Conservation (phyloP, 169 alveolate species). For the Plasmodium cynomolgi region DNA sequence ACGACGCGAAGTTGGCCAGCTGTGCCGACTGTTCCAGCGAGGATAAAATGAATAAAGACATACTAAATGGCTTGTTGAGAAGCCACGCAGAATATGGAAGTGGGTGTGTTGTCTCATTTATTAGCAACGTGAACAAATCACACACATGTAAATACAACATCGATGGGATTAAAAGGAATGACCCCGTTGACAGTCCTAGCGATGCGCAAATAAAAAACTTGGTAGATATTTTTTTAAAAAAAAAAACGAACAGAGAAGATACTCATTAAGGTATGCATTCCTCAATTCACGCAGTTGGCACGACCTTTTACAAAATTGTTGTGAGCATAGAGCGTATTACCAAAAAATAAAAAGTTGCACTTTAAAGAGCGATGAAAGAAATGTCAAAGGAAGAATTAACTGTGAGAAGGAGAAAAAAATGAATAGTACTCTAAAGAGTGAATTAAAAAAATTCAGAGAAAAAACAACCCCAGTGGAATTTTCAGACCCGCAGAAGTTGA, state of each 20-base stretch:
- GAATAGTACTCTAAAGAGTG: not conserved
- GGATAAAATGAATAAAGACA: not conserved
- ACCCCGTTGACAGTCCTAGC: not conserved
- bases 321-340: slow-evolving; percentile 28
- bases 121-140: not conserved
- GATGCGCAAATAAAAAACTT: not conserved
- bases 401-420: not conserved
- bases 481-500: slow-evolving; percentile 37
- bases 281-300: not conserved
- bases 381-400: not conserved
- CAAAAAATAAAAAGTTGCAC: slow-evolving; percentile 64
- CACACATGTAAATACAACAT: slow-evolving; percentile 1
- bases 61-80: slow-evolving; percentile 19
- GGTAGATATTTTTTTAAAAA: slow-evolving; percentile 22
- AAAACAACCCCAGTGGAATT: slow-evolving; percentile 31
- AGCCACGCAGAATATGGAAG: slow-evolving; percentile 7
- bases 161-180: not conserved
- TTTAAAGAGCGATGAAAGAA: slow-evolving; percentile 33
- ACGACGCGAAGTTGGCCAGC: not conserved
- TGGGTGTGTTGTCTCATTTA: slow-evolving; percentile 52
- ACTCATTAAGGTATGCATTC: slow-evolving; percentile 23
- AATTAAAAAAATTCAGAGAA: slow-evolving; percentile 35
- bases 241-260: slow-evolving; percentile 11
- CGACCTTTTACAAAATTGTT: slow-evolving; percentile 38
- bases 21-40: slow-evolving; percentile 17